phyloP scores from a whole-genome alignment of 2,329 filamentous ascomycete species.

The Triangularia verruculosa region DNA sequence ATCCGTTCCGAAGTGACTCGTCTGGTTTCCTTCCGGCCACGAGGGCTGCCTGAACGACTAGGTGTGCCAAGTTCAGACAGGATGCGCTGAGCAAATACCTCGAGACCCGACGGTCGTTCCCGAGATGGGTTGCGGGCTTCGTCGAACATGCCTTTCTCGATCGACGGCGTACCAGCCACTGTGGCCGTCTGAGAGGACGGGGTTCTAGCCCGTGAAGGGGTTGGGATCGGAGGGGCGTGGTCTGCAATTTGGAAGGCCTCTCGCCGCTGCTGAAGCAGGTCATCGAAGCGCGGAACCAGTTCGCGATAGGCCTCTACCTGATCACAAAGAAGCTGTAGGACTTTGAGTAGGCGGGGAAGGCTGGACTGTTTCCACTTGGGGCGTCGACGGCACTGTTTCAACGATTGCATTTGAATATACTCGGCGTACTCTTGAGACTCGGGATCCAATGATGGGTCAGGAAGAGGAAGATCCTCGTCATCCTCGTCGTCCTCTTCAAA shows the following conservation, averaged over 20 bases:
- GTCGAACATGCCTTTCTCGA: constrained; percentile 44
- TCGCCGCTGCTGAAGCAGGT: constrained; percentile 63
- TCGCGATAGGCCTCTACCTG: constrained; percentile 61
- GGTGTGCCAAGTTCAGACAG: constrained; percentile 58
- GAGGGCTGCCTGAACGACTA: constrained; percentile 48
- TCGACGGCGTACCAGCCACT: constrained; percentile 26
- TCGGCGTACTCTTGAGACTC: constrained; percentile 42
- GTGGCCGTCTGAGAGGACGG: constrained; percentile 19
- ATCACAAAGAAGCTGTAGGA: constrained; percentile 59
- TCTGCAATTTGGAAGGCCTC: constrained; percentile 63
- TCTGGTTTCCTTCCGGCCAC: constrained; percentile 48
- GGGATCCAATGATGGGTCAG: constrained; percentile 39
- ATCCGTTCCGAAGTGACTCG: constrained; percentile 32
- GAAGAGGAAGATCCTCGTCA: constrained; percentile 40
- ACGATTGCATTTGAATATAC: constrained; percentile 43
- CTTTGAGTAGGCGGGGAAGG: constrained; percentile 52
- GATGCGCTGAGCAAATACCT: constrained; percentile 61
- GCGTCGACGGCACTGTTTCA: constrained; percentile 51
- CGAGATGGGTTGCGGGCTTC: constrained; percentile 51
- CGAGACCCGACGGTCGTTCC: constrained; percentile 52
- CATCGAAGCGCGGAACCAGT: constrained; percentile 68
- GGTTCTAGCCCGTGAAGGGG: constrained; percentile 21
- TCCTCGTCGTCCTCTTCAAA: constrained; percentile 55
- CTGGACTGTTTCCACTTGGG: constrained; percentile 52
- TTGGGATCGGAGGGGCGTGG: constrained; percentile 31